Conservation (phyloP, 2,329 filamentous ascomycete genomes). For the Pseudonectria buxi region DNA sequence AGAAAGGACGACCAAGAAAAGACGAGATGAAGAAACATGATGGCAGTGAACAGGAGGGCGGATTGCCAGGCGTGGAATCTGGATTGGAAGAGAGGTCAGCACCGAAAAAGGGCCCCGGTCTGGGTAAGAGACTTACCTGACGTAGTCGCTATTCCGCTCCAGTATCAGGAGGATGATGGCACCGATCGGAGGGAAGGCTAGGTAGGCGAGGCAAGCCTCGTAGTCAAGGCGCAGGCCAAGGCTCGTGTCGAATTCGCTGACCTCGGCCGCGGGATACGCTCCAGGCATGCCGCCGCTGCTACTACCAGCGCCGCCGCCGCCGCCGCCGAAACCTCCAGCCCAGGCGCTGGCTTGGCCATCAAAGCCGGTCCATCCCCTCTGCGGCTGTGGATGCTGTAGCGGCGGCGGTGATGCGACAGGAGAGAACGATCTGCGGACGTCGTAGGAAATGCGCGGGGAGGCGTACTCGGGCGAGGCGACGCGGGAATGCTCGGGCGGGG, state of each 20-base stretch:
- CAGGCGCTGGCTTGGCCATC: slow-evolving; percentile 30
- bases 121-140: slow-evolving; percentile 54
- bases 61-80: slow-evolving; percentile 96
- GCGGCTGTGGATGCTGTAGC: slow-evolving; percentile 47
- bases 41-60: slow-evolving; percentile 68
- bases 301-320: slow-evolving; percentile 16
- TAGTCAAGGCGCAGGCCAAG: slow-evolving; percentile 80
- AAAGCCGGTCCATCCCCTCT: slow-evolving; percentile 44
- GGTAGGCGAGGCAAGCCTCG: slow-evolving; percentile 85
- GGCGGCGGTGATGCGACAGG: slow-evolving; percentile 36
- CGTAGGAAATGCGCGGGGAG: slow-evolving; percentile 50
- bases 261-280: slow-evolving; percentile 38
- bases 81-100: neutral
- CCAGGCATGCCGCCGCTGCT: slow-evolving; percentile 25
- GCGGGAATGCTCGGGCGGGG: slow-evolving; percentile 76
- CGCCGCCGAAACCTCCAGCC: slow-evolving; percentile 13
- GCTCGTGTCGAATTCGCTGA: slow-evolving; percentile 86
- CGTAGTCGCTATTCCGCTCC: slow-evolving; percentile 95
- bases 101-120: neutral
- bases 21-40: slow-evolving; percentile 73
- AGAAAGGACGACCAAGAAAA: slow-evolving; percentile 80
- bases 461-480: slow-evolving; percentile 61
- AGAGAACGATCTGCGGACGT: slow-evolving; percentile 49
- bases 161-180: slow-evolving; percentile 76
- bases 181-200: slow-evolving; percentile 77